phyloP scores from a whole-genome alignment of 768 basidiomycete species.

The Plicaturopsis crispa region DNA sequence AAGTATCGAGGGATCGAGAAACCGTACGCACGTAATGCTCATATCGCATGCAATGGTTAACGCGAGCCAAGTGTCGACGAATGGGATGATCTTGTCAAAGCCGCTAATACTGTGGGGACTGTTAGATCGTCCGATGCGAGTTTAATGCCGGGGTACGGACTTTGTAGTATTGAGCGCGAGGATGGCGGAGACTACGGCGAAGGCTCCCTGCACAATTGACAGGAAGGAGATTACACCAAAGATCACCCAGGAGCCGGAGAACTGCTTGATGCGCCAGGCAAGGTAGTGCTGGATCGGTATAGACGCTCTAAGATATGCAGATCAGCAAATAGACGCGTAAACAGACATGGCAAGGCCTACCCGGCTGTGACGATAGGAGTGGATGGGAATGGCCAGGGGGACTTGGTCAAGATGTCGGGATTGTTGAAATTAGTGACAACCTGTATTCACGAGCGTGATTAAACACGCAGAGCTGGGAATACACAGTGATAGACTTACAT shows the following conservation, averaged over 20 bases:
- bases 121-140: neutral
- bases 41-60: constrained; percentile 18
- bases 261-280: constrained; percentile 20
- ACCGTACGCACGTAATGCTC: constrained; percentile 20
- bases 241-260: constrained; percentile 14
- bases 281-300: constrained; percentile 24
- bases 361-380: constrained; percentile 20
- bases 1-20: neutral
- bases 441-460: too few species aligned
- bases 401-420: constrained; percentile 11
- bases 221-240: constrained; percentile 13
- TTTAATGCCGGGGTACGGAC: constrained; percentile 7
- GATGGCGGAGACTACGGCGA: constrained; percentile 18
- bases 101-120: constrained; percentile 14
- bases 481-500: too few species aligned
- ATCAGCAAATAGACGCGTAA: neutral
- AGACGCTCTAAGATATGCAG: constrained; percentile 16
- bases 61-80: constrained; percentile 22
- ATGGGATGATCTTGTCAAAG: constrained; percentile 17
- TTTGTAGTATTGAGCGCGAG: constrained; percentile 14
- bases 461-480: too few species aligned
- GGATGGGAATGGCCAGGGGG: constrained; percentile 19
- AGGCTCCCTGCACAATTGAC: constrained; percentile 15
- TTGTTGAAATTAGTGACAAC: constrained; percentile 17
- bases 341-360: constrained; percentile 11